phyloP scores from a whole-genome alignment of 352 stramenopile species.

The Phytophthora vignae region DNA sequence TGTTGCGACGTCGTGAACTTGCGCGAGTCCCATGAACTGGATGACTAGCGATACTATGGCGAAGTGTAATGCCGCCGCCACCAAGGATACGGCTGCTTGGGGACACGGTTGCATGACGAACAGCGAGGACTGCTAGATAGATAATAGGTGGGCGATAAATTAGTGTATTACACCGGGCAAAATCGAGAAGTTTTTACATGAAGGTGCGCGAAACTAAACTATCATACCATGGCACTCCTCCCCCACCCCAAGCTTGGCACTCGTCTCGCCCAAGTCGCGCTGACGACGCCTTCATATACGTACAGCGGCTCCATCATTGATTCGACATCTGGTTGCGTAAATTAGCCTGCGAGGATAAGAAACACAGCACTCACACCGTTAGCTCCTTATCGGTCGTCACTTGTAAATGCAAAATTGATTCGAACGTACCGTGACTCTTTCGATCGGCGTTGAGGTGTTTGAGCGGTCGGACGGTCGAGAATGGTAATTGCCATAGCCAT shows the following conservation, averaged over 20 bases:
- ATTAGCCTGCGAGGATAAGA: slow-evolving; percentile 26
- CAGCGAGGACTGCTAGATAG: too few relatives aligned
- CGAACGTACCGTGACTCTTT: slow-evolving; percentile 33
- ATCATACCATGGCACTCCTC: slow-evolving; percentile 6
- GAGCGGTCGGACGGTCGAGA: slow-evolving; percentile 27
- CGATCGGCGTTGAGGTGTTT: slow-evolving; percentile 36
- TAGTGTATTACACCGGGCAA: slow-evolving; percentile 6
- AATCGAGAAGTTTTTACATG: slow-evolving; percentile 10
- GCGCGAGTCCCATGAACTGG: neutral
- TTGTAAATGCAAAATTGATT: neutral
- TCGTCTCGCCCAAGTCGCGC: slow-evolving; percentile 4
- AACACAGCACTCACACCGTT: slow-evolving; percentile 13
- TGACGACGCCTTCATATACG: neutral
- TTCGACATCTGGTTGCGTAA: slow-evolving; percentile 42
- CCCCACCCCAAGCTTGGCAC: slow-evolving; percentile 4
- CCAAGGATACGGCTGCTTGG: too few relatives aligned
- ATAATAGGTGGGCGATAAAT: neutral
- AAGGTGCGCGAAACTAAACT: slow-evolving; percentile 3
- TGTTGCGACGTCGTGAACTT: slow-evolving; percentile 11
- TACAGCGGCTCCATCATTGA: slow-evolving; percentile 23
- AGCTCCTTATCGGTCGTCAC: slow-evolving; percentile 7
- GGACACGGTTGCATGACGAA: too few relatives aligned
- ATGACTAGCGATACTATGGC: neutral
- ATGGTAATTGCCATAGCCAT: slow-evolving; percentile 30
- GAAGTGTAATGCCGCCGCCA: too few relatives aligned